These are phyloP conservation scores for Xylogone sp. DNA, from an alignment of 2,329 filamentous ascomycete species.

Conservation along the genomic window DNA sequence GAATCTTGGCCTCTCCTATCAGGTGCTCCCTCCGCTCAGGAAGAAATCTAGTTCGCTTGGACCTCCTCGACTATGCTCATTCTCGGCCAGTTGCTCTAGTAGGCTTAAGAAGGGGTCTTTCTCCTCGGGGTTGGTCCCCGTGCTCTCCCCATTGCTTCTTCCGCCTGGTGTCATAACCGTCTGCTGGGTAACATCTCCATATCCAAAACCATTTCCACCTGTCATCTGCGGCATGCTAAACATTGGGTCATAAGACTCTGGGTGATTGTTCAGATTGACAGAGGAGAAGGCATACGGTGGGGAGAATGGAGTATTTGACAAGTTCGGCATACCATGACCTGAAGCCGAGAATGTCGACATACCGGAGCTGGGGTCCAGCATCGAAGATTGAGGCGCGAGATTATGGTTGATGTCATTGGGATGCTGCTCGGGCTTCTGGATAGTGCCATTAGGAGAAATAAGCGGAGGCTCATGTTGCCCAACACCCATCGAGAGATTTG, in stretches of 20 bases:
- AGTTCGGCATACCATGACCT: slow-evolving; percentile 9
- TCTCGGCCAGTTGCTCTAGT: slow-evolving; percentile 78
- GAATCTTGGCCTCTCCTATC: background rate
- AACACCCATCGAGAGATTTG: slow-evolving; percentile 26
- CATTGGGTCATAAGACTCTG: slow-evolving; percentile 52
- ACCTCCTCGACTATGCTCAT: slow-evolving; percentile 65
- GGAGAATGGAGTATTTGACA: slow-evolving; percentile 26
- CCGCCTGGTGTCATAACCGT: slow-evolving; percentile 38
- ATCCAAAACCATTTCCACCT: slow-evolving; percentile 47
- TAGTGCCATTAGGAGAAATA: slow-evolving; percentile 24
- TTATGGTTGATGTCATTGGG: background rate
- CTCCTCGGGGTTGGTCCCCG: slow-evolving; percentile 53
- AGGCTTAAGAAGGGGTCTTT: slow-evolving; percentile 79
- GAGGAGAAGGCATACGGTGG: slow-evolving; percentile 26
- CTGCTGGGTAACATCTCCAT: slow-evolving; percentile 31
- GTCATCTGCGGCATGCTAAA: slow-evolving; percentile 53
- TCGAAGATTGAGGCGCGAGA: background rate
- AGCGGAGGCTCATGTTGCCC: slow-evolving; percentile 22
- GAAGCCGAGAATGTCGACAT: background rate
- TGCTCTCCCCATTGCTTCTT: slow-evolving; percentile 47
- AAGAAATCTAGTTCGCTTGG: slow-evolving; percentile 79
- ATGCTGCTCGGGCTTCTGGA: slow-evolving; percentile 6
- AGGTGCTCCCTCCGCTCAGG: slow-evolving; percentile 33
- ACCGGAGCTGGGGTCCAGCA: slow-evolving; percentile 9
- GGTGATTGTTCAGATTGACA: slow-evolving; percentile 4